Evolutionary conservation across 2,329 filamentous ascomycete genomes (phyloP), one percentile per base, ranked within the genome.

Genomic region (Apiospora rasikravindrae): DNA sequence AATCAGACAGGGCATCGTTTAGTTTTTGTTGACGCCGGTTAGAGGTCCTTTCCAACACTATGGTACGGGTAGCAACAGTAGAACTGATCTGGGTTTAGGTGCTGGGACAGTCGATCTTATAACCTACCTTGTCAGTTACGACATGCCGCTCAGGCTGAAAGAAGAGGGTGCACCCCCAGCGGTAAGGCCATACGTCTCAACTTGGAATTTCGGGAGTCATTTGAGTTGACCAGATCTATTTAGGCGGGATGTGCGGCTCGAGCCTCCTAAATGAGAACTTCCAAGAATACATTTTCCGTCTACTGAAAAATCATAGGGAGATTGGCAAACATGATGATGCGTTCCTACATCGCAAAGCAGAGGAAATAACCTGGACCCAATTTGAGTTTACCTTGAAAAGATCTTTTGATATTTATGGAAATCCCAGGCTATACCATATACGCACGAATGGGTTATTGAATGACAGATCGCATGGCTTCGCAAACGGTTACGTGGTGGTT

Each of bases 241-340:
- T 4, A 75, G 80, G 80, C 49, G 74, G 73, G n/a, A 73, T 79
- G 7, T 78, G 77, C 64, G 80, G 80, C 44, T 79, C 78, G 1
- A 79, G 77, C 70, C 80, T 77, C 66, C 73, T 82, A 19, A 80
- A 82, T 73, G 74, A 80, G 53, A 74, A 66, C 37, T 80, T 80
- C 61, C 73, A 40, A 24, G n/a, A 22, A 1, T 44, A 70, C 22
- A 70, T 70, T 1, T 10, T 51, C 22, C 8, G n/a, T 16, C 40
- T 6, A 29, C 10, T 70, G 2, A 57, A 40, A 10, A 26, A 61
- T 16, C 53, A 61, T 37, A 61, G 16, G n/a, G 8, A n/a, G 7
- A 2, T 13, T 5, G 6, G 29, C 29, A 37, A 61, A 13, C 37
- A 22, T 1, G 29, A 61, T 3, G 29, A 37, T 4, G 7, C 2